These are phyloP conservation scores for Rhazya stricta DNA, from an alignment of 257 asterid genomes.

Conservation along the genomic window DNA sequence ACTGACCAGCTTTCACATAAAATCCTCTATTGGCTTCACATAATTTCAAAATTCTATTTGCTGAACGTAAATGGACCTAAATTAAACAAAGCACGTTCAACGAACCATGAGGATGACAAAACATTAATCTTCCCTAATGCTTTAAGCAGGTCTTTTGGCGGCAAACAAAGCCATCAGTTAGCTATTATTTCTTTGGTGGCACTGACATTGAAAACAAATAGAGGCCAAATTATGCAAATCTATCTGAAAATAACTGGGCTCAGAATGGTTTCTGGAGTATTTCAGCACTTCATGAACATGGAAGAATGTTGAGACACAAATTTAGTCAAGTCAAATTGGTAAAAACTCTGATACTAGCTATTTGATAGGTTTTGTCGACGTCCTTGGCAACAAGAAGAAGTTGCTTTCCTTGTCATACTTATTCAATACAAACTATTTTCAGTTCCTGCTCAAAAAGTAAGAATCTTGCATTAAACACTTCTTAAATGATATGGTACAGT, in stretches of 20 bases:
- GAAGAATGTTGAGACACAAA: neutral
- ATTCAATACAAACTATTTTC: neutral
- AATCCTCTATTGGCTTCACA: slow-evolving; percentile 86
- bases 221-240: neutral
- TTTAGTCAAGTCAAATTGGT: neutral
- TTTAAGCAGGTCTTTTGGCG: neutral
- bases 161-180: neutral
- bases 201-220: neutral
- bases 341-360: neutral
- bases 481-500: neutral
- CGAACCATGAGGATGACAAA: neutral
- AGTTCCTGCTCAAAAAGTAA: neutral
- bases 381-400: neutral
- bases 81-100: neutral
- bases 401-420: neutral
- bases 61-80: slow-evolving; percentile 83
- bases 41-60: slow-evolving; percentile 53
- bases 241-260: neutral
- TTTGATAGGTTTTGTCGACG: neutral
- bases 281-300: neutral
- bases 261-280: neutral
- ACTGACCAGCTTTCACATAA: slow-evolving; percentile 95
- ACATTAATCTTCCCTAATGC: neutral
- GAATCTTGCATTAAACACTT: neutral
- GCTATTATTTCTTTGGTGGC: neutral